phyloP scores from a whole-genome alignment of 2,329 filamentous ascomycete genomes.

The Ceratocystis cubensis region DNA sequence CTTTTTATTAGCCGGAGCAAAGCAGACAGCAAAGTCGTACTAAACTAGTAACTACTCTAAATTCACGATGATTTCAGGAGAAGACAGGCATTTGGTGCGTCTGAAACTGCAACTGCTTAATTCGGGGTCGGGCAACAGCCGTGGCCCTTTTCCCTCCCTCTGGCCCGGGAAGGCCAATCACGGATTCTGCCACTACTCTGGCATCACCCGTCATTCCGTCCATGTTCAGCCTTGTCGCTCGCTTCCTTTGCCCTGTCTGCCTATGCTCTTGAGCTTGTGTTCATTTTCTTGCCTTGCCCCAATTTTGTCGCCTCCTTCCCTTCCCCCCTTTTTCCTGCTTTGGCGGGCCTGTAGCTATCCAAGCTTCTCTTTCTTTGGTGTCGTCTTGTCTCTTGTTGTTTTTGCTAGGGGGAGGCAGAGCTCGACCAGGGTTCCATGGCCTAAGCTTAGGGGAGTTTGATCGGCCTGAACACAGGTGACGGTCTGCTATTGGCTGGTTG shows the following conservation, averaged over 20 bases:
- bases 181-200: neutral
- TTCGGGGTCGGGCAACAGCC: neutral
- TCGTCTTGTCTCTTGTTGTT: neutral
- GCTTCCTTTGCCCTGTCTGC: neutral
- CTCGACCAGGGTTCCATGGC: constrained; percentile 5
- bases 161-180: neutral
- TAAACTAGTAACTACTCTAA: neutral
- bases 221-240: neutral
- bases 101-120: neutral
- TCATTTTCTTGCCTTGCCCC: neutral
- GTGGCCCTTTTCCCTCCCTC: neutral
- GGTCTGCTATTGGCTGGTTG: neutral
- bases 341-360: neutral
- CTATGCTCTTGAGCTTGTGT: neutral
- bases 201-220: neutral
- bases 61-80: constrained; percentile 2
- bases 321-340: neutral
- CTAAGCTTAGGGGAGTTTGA: constrained; percentile 1
- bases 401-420: neutral
- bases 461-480: neutral
- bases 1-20: neutral
- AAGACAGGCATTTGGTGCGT: neutral
- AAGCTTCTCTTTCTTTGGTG: neutral
- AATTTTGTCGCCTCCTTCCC: neutral
- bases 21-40: neutral